Percentiles rank a stretch among this genome's conserved stretches.
These are phyloP conservation scores for Ganoderma multipileum DNA, from an alignment of 1,284 basidiomycete genomes.

Conservation along the genomic window DNA sequence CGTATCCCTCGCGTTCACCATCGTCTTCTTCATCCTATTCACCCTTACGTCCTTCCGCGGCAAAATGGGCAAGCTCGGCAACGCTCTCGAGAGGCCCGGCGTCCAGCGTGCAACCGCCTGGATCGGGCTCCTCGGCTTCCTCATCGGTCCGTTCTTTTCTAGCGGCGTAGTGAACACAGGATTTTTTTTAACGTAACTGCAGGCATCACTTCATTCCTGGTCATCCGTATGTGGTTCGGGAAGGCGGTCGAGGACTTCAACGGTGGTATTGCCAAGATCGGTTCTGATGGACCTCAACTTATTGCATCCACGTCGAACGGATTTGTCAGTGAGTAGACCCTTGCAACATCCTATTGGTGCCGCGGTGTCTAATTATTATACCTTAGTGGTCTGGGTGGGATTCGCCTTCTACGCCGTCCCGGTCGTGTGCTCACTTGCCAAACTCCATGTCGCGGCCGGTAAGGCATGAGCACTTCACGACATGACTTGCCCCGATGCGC, in stretches of 20 bases:
- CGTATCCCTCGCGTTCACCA: conserved; percentile 62
- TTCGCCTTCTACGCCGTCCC: conserved; percentile 79
- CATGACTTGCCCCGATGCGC: background rate
- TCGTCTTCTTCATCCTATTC: conserved; percentile 74
- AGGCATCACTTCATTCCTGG: conserved; percentile 76
- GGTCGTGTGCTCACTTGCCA: conserved; percentile 72
- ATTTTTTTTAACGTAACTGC: conserved; percentile 16
- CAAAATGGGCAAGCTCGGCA: conserved; percentile 63
- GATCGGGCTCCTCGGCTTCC: conserved; percentile 77
- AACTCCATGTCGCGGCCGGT: conserved; percentile 59
- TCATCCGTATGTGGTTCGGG: conserved; percentile 82
- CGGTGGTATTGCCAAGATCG: conserved; percentile 58
- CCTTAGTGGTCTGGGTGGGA: conserved; percentile 76
- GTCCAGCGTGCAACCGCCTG: conserved; percentile 70
- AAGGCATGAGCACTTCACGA: conserved; percentile 34
- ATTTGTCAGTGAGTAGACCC: conserved; percentile 68
- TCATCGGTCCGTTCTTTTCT: conserved; percentile 59
- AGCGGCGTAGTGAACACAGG: conserved; percentile 8
- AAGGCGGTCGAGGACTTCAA: conserved; percentile 83
- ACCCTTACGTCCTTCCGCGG: conserved; percentile 71
- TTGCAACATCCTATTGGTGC: background rate
- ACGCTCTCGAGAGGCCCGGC: conserved; percentile 60
- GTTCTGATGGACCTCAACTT: conserved; percentile 60
- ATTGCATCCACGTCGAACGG: conserved; percentile 73
- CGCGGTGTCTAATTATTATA: conserved; percentile 7